Conservation (phyloP, 805 yeast species). For the Candida sphagnicola region DNA sequence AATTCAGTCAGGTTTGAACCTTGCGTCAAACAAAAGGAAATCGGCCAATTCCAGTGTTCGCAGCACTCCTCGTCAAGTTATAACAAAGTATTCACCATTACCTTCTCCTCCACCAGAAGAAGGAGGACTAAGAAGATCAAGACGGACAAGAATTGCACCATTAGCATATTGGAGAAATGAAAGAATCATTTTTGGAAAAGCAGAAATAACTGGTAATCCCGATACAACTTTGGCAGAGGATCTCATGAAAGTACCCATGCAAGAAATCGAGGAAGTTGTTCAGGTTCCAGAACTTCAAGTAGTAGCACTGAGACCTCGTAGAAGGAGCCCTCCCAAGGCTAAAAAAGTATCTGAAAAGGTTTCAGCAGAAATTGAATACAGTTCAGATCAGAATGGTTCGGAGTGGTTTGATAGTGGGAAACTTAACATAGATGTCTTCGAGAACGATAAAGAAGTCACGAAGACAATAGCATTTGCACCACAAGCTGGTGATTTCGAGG, state of each 20-base stretch:
- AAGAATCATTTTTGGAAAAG: slow-evolving; percentile 53
- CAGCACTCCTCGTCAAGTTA: slow-evolving; percentile 8
- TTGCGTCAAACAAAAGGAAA: slow-evolving; percentile 11
- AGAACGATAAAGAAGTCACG: slow-evolving; percentile 32
- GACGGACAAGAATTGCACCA: slow-evolving; percentile 63
- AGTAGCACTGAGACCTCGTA: slow-evolving; percentile 15
- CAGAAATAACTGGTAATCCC: slow-evolving; percentile 34
- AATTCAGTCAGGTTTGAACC: slow-evolving; percentile 10
- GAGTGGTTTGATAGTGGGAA: slow-evolving; percentile 48
- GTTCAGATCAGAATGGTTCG: slow-evolving; percentile 40
- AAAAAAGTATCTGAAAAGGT: slow-evolving; percentile 6
- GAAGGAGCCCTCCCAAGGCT: slow-evolving; percentile 9
- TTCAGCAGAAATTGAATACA: slow-evolving; percentile 22
- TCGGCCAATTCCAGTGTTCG: slow-evolving; percentile 8
- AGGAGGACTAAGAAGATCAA: slow-evolving; percentile 57
- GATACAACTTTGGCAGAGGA: slow-evolving; percentile 36
- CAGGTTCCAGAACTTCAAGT: slow-evolving; percentile 37
- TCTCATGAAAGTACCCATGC: slow-evolving; percentile 41
- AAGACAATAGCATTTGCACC: slow-evolving; percentile 66
- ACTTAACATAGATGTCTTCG: slow-evolving; percentile 46
- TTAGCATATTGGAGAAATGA: slow-evolving; percentile 86
- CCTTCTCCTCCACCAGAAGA: slow-evolving; percentile 44
- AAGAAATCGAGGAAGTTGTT: slow-evolving; percentile 56
- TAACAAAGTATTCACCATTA: slow-evolving; percentile 26
- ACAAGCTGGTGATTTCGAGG: slow-evolving; percentile 41